Base-by-base conservation (phyloP, 176 grass and related monocot species). In the Oryza meridionalis region DNA sequence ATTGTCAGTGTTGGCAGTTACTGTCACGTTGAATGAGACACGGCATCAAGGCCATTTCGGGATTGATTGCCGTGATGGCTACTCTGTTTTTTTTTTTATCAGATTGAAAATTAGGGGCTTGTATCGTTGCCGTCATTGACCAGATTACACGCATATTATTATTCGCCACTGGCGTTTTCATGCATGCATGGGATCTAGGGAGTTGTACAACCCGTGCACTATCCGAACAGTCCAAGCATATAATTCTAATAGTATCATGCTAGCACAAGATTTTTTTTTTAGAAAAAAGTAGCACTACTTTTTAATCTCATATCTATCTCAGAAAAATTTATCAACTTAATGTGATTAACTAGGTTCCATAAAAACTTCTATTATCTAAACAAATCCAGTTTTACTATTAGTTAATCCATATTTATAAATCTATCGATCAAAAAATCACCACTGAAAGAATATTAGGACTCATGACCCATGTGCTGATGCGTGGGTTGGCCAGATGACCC, bases 71-170 rank as follows among this genome's bases (percentile, higher is more conserved):
- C 38, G 38, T 21, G 37, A 27, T 69, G 26, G 46, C 45, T 66
- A 78, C 31, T 63, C 19, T 43, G 12, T 65, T 65, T 77, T 53
- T 53, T 51, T 37, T 77, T 55, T 21, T 55, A 55, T 24, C 32
- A 32, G 33, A 12, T 21, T 59, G 26, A 13, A 63, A 76, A 9
- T 49, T 61, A 42, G 46, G 81, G 69, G 67, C 62, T 44, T 67
- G 46, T 6, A 58, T n/a, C 37, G 45, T 65, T 88, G 46, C 69
- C 81, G 80, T 77, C 70, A n/a, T 67, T 9, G 58, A 46, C 72
- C 19, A 5, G 26, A 76, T 69, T 27, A 9, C 26, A 40, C 12
- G 2, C 5, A 0, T 10, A 16, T 46, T 10, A 16, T 46, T 29
- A 25, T 25, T 55, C 37, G 12, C 9, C 37, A 24, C 64, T 37